phyloP scores from a whole-genome alignment of 192 early-diverging fungal species.

The Coemansia sp. region DNA sequence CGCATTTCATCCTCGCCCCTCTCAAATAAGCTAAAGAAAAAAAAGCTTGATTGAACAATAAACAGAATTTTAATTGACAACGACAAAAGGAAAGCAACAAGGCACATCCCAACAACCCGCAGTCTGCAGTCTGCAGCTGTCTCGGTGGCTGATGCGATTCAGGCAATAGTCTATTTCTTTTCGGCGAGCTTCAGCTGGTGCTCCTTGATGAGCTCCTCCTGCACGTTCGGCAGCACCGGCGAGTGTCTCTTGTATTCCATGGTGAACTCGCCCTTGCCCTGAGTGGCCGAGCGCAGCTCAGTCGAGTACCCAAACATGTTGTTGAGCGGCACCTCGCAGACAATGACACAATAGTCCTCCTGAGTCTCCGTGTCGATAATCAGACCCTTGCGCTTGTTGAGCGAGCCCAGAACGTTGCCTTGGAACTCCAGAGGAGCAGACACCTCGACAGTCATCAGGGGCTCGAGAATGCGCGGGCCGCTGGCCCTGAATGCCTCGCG shows the following conservation, averaged over 20 bases:
- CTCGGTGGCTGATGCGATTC: too few relatives aligned
- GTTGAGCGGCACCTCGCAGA: slow-evolving; percentile 90
- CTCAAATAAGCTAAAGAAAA: too few relatives aligned
- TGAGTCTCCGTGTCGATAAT: slow-evolving; percentile 89
- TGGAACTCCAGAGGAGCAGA: slow-evolving; percentile 92
- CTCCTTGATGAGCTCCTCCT: slow-evolving; percentile 82
- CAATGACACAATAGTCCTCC: slow-evolving; percentile 86
- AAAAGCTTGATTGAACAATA: not conserved
- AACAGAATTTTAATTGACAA: too few relatives aligned
- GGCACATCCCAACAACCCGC: too few relatives aligned
- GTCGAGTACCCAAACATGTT: slow-evolving; percentile 99
- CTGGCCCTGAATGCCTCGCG: slow-evolving; percentile 83
- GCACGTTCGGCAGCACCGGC: slow-evolving; percentile 73
- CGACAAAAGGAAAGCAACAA: too few relatives aligned
- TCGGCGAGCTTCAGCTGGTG: slow-evolving; percentile 69
- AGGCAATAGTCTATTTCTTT: slow-evolving; percentile 23
- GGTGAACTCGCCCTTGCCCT: slow-evolving; percentile 97
- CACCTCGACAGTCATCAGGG: slow-evolving; percentile 92
- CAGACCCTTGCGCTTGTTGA: slow-evolving; percentile 97
- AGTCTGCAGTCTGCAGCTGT: too few relatives aligned
- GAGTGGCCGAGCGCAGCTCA: slow-evolving; percentile 85
- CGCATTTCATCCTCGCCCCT: too few relatives aligned
- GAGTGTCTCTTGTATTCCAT: slow-evolving; percentile 95
- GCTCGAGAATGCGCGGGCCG: slow-evolving; percentile 84
- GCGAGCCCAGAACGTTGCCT: slow-evolving; percentile 81